phyloP scores from a whole-genome alignment of 129 eudicot species.

The Pulicaria dysenterica region DNA sequence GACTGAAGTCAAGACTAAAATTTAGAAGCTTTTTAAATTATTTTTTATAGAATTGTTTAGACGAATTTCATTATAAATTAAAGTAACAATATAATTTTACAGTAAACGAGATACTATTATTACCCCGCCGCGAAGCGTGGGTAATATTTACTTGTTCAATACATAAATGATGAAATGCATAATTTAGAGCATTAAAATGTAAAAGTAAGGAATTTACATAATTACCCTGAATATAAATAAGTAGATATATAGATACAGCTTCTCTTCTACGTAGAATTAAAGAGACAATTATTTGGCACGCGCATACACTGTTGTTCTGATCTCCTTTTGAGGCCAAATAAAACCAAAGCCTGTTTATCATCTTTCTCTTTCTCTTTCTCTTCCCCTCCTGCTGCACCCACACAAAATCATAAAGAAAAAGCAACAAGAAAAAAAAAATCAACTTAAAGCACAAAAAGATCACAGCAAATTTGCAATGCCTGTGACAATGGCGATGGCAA shows the following conservation, averaged over 20 bases:
- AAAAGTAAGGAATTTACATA: not conserved
- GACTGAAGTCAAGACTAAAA: no score
- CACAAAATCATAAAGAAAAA: not conserved
- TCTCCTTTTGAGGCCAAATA: slow-evolving; percentile 47
- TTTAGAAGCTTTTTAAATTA: no score
- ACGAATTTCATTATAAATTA: no score
- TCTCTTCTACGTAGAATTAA: slow-evolving; percentile 6
- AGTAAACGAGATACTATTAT: no score
- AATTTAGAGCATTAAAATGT: not conserved
- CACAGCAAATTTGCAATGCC: not conserved
- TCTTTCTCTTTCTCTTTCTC: slow-evolving; percentile 33
- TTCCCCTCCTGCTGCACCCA: not conserved
- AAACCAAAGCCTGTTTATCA: slow-evolving; percentile 41
- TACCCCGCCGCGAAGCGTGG: no score
- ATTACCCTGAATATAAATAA: not conserved
- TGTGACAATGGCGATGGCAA: not conserved
- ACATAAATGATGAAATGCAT: not conserved
- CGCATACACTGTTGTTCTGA: slow-evolving; percentile 34
- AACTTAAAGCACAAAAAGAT: slow-evolving; percentile 17
- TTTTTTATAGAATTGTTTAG: no score
- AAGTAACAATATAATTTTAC: no score
- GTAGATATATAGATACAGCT: not conserved
- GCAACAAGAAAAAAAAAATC: not conserved
- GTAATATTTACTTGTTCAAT: no score
- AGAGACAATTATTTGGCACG: slow-evolving; percentile 34